A percentile compares a stretch with the other conserved stretches of the same genome.
phyloP scores from a whole-genome alignment of 1,284 basidiomycete species.

The Omphalotus olearius region DNA sequence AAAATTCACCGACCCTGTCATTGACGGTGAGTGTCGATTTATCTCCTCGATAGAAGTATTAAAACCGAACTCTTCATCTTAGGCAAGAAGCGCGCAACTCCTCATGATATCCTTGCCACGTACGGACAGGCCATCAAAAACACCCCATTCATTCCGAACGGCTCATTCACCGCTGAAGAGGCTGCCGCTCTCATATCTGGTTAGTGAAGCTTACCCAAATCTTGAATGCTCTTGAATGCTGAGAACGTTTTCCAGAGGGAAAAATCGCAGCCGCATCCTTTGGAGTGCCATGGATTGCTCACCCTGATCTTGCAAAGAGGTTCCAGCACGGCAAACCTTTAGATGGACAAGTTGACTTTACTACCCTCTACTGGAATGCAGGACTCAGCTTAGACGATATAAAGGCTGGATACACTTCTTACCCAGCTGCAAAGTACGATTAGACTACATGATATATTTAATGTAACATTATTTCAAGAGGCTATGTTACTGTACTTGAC shows the following conservation, averaged over 20 bases:
- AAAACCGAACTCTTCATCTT: not conserved
- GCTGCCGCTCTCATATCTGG: conserved; percentile 23
- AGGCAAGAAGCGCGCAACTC: conserved; percentile 13
- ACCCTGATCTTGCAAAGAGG: conserved; percentile 32
- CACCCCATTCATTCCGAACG: conserved; percentile 27
- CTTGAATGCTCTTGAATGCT: not conserved
- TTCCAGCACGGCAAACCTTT: conserved; percentile 28
- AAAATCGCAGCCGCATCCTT: conserved; percentile 29
- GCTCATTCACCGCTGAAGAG: conserved; percentile 29
- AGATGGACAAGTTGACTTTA: conserved; percentile 26
- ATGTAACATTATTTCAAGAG: too few species aligned
- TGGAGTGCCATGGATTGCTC: conserved; percentile 28
- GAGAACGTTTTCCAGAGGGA: conserved; percentile 18
- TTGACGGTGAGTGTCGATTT: conserved; percentile 17
- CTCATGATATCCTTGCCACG: conserved; percentile 25
- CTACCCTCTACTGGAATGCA: conserved; percentile 24
- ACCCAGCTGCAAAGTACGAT: conserved; percentile 7
- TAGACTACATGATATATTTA: too few species aligned
- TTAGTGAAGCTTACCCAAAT: not conserved
- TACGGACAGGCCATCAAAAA: conserved; percentile 33
- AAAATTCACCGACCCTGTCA: conserved; percentile 29
- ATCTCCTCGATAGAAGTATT: not conserved
- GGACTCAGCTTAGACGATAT: conserved; percentile 1
- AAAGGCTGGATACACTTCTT: conserved; percentile 13
- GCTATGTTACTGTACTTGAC: too few species aligned